Percentiles rank a stretch among this genome's conserved stretches.
phyloP scores from a whole-genome alignment of 2,329 filamentous ascomycete species.

The Pseudocercospora eumusae region DNA sequence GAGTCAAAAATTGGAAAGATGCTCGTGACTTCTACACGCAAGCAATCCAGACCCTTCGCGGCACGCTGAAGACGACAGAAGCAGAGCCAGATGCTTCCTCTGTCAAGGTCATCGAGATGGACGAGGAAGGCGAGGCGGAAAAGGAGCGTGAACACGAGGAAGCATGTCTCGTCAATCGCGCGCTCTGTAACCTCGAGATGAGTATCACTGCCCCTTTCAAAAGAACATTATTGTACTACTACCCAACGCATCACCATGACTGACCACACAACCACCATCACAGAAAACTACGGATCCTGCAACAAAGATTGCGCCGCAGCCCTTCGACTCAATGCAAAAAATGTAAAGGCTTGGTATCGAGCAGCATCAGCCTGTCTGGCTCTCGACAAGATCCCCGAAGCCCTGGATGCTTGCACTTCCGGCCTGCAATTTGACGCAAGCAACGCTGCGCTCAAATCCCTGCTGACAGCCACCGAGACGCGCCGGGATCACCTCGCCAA shows the following conservation, averaged over 20 bases:
- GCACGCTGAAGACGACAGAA: constrained; percentile 23
- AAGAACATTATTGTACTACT: neutral
- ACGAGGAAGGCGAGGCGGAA: constrained; percentile 61
- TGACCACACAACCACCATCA: constrained; percentile 20
- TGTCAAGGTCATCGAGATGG: constrained; percentile 50
- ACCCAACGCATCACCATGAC: constrained; percentile 17
- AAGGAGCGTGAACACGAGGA: constrained; percentile 69
- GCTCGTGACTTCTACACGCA: constrained; percentile 91
- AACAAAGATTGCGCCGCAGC: constrained; percentile 81
- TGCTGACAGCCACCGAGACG: constrained; percentile 64
- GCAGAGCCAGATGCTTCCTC: constrained; percentile 15
- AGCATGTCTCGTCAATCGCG: constrained; percentile 80
- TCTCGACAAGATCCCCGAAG: constrained; percentile 76
- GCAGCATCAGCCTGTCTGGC: constrained; percentile 75
- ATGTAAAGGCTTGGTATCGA: constrained; percentile 90
- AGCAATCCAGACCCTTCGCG: constrained; percentile 68
- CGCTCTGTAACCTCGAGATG: constrained; percentile 84
- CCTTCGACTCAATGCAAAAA: constrained; percentile 73
- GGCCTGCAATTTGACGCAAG: constrained; percentile 71
- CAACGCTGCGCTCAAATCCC: constrained; percentile 66
- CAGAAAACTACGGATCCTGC: constrained; percentile 82
- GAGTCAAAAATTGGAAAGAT: constrained; percentile 71
- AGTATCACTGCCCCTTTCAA: constrained; percentile 47
- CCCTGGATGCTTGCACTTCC: constrained; percentile 72
- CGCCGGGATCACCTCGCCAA: constrained; percentile 60